These are phyloP conservation scores for Epichloe hybrida DNA, from an alignment of 2,329 filamentous ascomycete genomes.

Conservation along the genomic window DNA sequence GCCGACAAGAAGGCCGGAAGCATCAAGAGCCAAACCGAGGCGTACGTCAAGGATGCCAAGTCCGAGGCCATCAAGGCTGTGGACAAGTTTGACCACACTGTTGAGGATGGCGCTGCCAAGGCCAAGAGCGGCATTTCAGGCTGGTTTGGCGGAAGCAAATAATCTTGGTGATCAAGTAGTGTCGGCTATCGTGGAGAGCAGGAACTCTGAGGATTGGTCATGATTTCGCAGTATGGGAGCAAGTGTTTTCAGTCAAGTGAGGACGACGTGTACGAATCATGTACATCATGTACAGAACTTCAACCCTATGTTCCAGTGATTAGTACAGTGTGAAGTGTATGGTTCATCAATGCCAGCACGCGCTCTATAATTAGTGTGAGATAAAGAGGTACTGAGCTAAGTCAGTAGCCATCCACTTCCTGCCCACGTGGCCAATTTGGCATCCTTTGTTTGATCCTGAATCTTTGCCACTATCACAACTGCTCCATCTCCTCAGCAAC, in stretches of 20 bases:
- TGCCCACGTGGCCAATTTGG: too few species aligned
- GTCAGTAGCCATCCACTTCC: too few species aligned
- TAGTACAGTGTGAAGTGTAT: not conserved
- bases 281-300: not conserved
- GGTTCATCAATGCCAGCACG: not conserved
- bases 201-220: not conserved
- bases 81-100: constrained; percentile 69
- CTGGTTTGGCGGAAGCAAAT: constrained; percentile 66
- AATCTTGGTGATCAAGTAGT: constrained; percentile 5
- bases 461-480: not conserved
- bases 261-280: not conserved
- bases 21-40: constrained; percentile 46
- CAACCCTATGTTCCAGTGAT: not conserved
- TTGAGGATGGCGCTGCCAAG: constrained; percentile 65
- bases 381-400: not conserved
- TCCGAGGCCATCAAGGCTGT: constrained; percentile 57
- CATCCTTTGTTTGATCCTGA: too few species aligned
- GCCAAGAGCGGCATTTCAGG: constrained; percentile 72
- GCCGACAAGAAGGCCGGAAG: constrained; percentile 49
- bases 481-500: constrained; percentile 42
- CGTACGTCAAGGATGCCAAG: constrained; percentile 48
- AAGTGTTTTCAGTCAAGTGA: not conserved
- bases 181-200: not conserved
- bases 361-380: not conserved
- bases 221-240: not conserved